A percentile compares a stretch with the other conserved stretches of the same genome.
phyloP scores from a whole-genome alignment of 805 yeast species.

The Blastobotrys muscicola region DNA sequence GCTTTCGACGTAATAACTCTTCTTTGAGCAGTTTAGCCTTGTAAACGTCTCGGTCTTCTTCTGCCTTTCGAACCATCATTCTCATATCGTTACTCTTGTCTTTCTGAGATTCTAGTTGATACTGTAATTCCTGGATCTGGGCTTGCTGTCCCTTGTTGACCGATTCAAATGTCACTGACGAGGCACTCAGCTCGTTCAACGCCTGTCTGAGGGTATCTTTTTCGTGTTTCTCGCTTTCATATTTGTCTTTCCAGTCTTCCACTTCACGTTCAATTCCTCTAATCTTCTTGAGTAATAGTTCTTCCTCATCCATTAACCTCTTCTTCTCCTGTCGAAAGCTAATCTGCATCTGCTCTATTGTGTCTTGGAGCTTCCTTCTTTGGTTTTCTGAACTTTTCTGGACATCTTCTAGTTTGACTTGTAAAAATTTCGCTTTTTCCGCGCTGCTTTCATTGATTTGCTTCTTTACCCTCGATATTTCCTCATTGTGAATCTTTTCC shows the following conservation, averaged over 20 bases:
- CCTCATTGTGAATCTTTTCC: neutral
- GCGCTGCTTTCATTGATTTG: neutral
- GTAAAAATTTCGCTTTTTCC: neutral
- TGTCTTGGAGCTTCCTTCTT: constrained; percentile 12
- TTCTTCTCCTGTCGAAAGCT: constrained; percentile 20
- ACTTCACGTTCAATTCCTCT: constrained; percentile 13
- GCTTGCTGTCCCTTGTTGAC: constrained; percentile 12
- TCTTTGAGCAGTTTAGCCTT: constrained; percentile 35
- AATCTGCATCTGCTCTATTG: constrained; percentile 23
- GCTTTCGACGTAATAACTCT: constrained; percentile 47
- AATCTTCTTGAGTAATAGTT: neutral
- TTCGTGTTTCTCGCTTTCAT: constrained; percentile 20
- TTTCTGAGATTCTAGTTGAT: constrained; percentile 14
- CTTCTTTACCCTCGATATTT: neutral
- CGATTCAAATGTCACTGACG: constrained; percentile 16
- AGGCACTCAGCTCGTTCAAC: constrained; percentile 24
- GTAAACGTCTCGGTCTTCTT: constrained; percentile 23
- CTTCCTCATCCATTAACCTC: constrained; percentile 19
- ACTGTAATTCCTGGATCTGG: constrained; percentile 15
- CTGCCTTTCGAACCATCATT: constrained; percentile 20
- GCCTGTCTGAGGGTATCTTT: constrained; percentile 22
- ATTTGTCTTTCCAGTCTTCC: constrained; percentile 17
- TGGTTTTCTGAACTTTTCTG: constrained; percentile 23
- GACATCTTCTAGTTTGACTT: constrained; percentile 22
- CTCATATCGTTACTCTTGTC: constrained; percentile 15